Percentiles rank a stretch among this genome's conserved stretches.
Evolutionary conservation across 257 asterid species (phyloP).

Genomic region (Primulina tabacum): DNA sequence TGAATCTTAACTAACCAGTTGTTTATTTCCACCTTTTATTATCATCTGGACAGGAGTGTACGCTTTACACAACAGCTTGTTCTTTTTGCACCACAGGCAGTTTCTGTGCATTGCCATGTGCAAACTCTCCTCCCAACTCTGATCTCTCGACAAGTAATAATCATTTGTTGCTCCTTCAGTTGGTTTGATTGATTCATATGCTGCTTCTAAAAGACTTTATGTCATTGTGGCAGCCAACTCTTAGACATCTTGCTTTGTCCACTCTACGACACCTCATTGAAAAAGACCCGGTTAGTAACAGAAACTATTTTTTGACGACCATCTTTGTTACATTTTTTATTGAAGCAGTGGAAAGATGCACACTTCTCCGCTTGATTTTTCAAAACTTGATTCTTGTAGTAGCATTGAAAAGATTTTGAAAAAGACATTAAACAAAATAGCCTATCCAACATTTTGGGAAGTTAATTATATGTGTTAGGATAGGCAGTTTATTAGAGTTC

Average conservation of each 20-base stretch:
- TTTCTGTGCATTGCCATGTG: conserved; percentile 86
- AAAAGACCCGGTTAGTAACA: conserved; percentile 88
- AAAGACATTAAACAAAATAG: conserved; percentile 16
- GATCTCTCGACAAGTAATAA: conserved; percentile 82
- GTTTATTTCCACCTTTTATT: conserved; percentile 23
- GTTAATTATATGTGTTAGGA: no score
- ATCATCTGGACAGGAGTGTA: conserved; percentile 62
- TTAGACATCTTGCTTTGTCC: conserved; percentile 87
- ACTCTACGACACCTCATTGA: conserved; percentile 96
- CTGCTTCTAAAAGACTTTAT: conserved; percentile 28
- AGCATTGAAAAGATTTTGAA: no score
- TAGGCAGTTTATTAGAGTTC: no score
- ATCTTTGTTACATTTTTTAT: conserved; percentile 5
- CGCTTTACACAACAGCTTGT: conserved; percentile 96
- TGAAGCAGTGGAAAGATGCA: conserved; percentile 9
- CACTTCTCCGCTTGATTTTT: conserved; percentile 11
- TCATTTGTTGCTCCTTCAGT: conserved; percentile 21
- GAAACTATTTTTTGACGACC: neutral
- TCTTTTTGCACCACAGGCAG: conserved; percentile 98
- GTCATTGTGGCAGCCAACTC: conserved; percentile 70
- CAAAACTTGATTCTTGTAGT: neutral
- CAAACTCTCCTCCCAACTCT: conserved; percentile 92
- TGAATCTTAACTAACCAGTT: conserved; percentile 1
- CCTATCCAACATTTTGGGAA: conserved; percentile 12
- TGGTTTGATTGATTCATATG: conserved; percentile 19